phyloP scores from a whole-genome alignment of 305 asterid species.

The Fraxinus platypoda region DNA sequence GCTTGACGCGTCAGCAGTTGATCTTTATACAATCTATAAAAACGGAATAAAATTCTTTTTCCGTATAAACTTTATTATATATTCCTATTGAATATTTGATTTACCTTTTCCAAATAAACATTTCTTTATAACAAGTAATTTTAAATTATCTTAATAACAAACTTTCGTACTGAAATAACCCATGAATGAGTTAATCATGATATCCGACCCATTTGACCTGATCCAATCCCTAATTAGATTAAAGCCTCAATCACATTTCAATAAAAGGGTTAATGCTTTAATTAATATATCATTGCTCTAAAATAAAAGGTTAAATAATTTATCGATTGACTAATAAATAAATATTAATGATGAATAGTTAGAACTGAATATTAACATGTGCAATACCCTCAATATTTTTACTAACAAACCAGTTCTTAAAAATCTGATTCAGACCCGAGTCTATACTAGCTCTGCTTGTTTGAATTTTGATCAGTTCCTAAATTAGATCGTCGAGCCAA shows the following conservation, averaged over 20 bases:
- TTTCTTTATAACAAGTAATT: too few species aligned
- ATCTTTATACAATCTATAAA: neutral
- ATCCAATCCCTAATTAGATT: neutral
- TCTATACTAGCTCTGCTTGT: too few species aligned
- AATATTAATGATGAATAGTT: too few species aligned
- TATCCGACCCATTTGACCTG: neutral
- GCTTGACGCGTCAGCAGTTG: neutral
- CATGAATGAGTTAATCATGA: neutral
- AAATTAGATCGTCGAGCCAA: neutral
- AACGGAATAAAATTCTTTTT: neutral
- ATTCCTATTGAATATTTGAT: neutral
- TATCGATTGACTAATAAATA: too few species aligned
- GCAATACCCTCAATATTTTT: neutral
- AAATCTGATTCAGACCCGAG: too few species aligned
- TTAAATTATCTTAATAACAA: neutral
- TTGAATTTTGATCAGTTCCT: neutral
- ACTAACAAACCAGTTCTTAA: too few species aligned
- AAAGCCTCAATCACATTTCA: too few species aligned
- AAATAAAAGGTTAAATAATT: too few species aligned
- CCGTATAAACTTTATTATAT: neutral
- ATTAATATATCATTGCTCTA: too few species aligned
- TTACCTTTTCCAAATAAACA: neutral
- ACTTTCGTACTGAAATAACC: too few species aligned
- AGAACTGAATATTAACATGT: too few species aligned
- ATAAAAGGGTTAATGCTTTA: neutral